These are phyloP conservation scores for Mycena galopus DNA, from an alignment of 768 basidiomycete species.

Conservation along the genomic window DNA sequence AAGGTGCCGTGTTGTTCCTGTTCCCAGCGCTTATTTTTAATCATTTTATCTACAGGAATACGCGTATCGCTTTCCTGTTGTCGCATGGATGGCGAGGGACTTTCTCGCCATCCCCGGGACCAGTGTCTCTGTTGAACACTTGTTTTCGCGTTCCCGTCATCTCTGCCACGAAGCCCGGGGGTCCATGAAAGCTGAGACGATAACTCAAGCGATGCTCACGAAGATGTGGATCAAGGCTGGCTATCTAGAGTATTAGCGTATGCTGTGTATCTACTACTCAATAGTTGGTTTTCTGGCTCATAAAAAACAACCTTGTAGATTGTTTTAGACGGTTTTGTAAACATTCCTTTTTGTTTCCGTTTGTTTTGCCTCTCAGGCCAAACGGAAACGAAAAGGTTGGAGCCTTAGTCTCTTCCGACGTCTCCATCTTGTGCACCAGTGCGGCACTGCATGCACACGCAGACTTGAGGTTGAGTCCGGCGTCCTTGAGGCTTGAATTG, in stretches of 20 bases:
- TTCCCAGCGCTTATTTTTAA: background rate
- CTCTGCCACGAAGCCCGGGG: conserved; percentile 37
- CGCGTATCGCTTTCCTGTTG: conserved; percentile 5
- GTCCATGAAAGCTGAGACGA: conserved; percentile 39
- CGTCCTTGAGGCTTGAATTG: too few relatives aligned
- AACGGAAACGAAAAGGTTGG: conserved; percentile 1
- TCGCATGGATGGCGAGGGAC: conserved; percentile 19
- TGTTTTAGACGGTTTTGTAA: background rate
- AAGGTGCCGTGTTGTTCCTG: background rate
- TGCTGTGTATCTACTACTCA: background rate
- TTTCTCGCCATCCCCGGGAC: conserved; percentile 41
- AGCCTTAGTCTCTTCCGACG: too few relatives aligned
- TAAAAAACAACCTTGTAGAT: background rate
- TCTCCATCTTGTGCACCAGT: too few relatives aligned
- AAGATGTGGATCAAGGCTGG: conserved; percentile 37
- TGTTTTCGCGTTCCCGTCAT: conserved; percentile 42
- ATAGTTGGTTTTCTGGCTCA: background rate
- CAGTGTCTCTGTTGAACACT: conserved; percentile 17
- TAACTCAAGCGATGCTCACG: conserved; percentile 37
- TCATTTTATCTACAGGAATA: background rate
- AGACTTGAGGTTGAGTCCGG: too few relatives aligned
- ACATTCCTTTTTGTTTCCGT: background rate
- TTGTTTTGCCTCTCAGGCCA: background rate
- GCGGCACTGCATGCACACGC: too few relatives aligned
- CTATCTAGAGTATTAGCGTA: conserved; percentile 8